Conservation (phyloP, 768 basidiomycete species). For the Mycena vulgaris region DNA sequence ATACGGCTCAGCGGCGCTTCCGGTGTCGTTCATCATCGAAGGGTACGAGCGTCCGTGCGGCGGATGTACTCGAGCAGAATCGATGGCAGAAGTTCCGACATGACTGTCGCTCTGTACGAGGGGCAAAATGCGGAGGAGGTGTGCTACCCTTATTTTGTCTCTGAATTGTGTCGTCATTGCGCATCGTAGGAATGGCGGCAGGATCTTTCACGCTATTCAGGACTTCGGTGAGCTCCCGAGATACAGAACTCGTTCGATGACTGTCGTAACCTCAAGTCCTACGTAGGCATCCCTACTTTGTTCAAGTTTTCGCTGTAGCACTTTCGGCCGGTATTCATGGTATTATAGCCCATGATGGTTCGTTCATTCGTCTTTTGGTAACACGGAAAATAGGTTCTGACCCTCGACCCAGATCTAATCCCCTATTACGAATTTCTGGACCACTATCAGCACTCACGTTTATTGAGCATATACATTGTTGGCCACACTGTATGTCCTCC, state of each 20-base stretch:
- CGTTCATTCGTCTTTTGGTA: not conserved
- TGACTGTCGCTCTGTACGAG: not conserved
- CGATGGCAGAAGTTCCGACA: not conserved
- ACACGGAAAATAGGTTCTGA: no score
- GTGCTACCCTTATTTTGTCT: not conserved
- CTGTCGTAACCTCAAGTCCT: not conserved
- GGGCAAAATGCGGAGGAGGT: not conserved
- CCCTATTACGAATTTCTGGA: no score
- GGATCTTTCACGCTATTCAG: not conserved
- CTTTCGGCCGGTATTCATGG: not conserved
- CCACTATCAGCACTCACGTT: no score
- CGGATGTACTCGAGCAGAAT: not conserved
- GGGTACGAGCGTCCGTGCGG: not conserved
- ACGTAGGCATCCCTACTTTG: not conserved
- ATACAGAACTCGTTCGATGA: no score
- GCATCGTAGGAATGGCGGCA: not conserved
- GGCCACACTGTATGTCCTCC: no score
- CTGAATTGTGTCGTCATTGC: not conserved
- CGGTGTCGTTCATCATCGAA: not conserved
- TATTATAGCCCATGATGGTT: conserved; percentile 4
- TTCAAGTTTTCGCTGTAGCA: not conserved
- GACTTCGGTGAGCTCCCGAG: not conserved
- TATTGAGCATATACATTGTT: no score
- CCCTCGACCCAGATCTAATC: no score
- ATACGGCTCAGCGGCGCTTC: not conserved